Conservation (phyloP, 1,284 basidiomycete genomes). For the Cutaneotrichosporon cavernicola region DNA sequence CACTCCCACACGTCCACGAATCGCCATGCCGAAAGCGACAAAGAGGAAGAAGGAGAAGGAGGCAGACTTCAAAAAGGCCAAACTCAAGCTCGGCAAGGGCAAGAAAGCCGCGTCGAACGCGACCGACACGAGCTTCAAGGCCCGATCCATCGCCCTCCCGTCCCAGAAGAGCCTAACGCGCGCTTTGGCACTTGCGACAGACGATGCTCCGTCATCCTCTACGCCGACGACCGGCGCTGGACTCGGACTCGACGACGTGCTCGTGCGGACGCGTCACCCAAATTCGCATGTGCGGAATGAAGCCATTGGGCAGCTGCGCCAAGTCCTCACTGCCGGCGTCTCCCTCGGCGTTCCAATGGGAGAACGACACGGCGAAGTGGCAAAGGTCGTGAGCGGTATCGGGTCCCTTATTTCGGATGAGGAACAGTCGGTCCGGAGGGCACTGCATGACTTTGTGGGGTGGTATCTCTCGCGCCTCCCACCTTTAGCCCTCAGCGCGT, state of each 20-base stretch:
- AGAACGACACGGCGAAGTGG: constrained; percentile 56
- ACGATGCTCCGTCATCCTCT: constrained; percentile 58
- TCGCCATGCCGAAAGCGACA: constrained; percentile 75
- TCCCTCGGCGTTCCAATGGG: constrained; percentile 57
- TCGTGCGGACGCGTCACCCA: constrained; percentile 80
- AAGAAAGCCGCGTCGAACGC: constrained; percentile 80
- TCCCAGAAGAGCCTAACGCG: constrained; percentile 62
- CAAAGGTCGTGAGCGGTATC: constrained; percentile 65
- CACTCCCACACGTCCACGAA: not conserved
- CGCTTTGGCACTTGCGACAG: constrained; percentile 26
- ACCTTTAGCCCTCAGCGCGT: constrained; percentile 61
- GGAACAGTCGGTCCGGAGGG: constrained; percentile 59
- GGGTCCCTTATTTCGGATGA: constrained; percentile 77
- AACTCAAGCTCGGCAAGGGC: constrained; percentile 92
- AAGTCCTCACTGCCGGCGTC: constrained; percentile 70
- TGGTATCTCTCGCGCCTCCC: constrained; percentile 73
- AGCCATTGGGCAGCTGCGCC: constrained; percentile 74
- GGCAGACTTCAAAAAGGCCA: constrained; percentile 94
- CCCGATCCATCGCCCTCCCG: constrained; percentile 85
- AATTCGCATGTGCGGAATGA: constrained; percentile 74
- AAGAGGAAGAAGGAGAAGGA: constrained; percentile 83
- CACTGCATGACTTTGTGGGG: constrained; percentile 55
- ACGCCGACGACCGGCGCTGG: constrained; percentile 72
- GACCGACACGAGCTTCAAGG: constrained; percentile 93
- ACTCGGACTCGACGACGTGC: constrained; percentile 73